Percentiles rank a stretch among this genome's conserved stretches.
Conservation (phyloP, 1,139 yeast genomes). For the Wickerhamomyces sp. region DNA sequence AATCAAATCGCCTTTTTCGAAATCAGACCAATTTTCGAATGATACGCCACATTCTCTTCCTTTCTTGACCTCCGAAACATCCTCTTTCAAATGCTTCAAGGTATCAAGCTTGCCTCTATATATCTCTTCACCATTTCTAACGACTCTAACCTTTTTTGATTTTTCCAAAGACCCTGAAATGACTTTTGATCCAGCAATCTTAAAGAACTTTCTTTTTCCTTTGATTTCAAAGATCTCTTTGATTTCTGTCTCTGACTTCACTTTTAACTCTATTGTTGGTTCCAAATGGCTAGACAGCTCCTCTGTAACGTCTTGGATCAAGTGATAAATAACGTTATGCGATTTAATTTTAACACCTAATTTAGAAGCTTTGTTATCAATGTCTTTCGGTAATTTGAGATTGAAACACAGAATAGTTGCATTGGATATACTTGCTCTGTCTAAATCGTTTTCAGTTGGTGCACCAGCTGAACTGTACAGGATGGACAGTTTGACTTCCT, state of each 20-base stretch:
- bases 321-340: slow-evolving; percentile 79
- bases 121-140: slow-evolving; percentile 48
- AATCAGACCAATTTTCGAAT: slow-evolving; percentile 64
- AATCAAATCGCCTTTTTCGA: slow-evolving; percentile 70
- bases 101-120: slow-evolving; percentile 70
- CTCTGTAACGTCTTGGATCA: slow-evolving; percentile 78
- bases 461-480: slow-evolving; percentile 77
- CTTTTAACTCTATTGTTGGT: slow-evolving; percentile 67
- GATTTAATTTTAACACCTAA: slow-evolving; percentile 57
- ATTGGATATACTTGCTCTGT: slow-evolving; percentile 70
- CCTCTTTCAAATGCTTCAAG: slow-evolving; percentile 80
- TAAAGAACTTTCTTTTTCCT: slow-evolving; percentile 43
- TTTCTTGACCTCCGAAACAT: slow-evolving; percentile 70
- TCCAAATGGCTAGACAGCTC: slow-evolving; percentile 56
- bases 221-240: slow-evolving; percentile 71
- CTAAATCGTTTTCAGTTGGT: slow-evolving; percentile 79
- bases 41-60: slow-evolving; percentile 90
- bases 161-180: slow-evolving; percentile 61
- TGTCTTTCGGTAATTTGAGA: slow-evolving; percentile 61
- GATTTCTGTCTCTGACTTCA: slow-evolving; percentile 63
- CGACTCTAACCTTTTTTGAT: slow-evolving; percentile 56
- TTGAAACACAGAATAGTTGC: slow-evolving; percentile 82
- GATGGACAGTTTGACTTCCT: slow-evolving; percentile 68
- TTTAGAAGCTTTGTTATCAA: slow-evolving; percentile 54
- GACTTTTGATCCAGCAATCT: slow-evolving; percentile 90